Evolutionary conservation across 345 rosid species (phyloP).

Genomic region (Limnanthes douglasii): DNA sequence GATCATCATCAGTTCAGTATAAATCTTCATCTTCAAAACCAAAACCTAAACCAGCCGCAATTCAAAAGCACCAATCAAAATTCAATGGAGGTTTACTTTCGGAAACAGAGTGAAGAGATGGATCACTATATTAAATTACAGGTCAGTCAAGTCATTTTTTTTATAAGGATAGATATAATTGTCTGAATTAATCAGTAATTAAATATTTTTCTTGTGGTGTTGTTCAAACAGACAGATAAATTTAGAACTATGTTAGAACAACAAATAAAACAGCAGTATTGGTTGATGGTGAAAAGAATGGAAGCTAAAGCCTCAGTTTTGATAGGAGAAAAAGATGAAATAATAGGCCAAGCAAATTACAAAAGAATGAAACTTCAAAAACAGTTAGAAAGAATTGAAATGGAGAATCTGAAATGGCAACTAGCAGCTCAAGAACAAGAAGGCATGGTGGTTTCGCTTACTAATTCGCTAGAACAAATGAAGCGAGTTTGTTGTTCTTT

Average conservation of each 20-base stretch:
- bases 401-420: constrained; percentile 52
- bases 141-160: constrained; percentile 19
- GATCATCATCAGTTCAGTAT: neutral
- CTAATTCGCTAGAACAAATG: constrained; percentile 30
- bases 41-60: no score
- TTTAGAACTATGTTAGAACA: constrained; percentile 31
- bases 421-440: constrained; percentile 42
- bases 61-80: neutral
- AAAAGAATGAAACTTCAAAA: constrained; percentile 43
- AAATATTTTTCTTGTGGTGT: neutral
- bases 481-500: constrained; percentile 22
- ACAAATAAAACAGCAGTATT: constrained; percentile 39
- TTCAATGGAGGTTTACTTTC: neutral
- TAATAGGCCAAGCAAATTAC: constrained; percentile 30
- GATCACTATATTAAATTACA: constrained; percentile 44
- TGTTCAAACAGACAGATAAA: constrained; percentile 48
- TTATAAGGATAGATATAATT: neutral
- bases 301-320: constrained; percentile 24
- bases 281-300: constrained; percentile 15
- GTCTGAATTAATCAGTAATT: neutral
- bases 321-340: constrained; percentile 44
- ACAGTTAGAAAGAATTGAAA: constrained; percentile 30
- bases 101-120: constrained; percentile 42
- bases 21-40: neutral
- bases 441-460: constrained; percentile 31